These are phyloP conservation scores for Trichocomaceae sp. DNA, from an alignment of 2,329 filamentous ascomycete genomes.

Conservation along the genomic window DNA sequence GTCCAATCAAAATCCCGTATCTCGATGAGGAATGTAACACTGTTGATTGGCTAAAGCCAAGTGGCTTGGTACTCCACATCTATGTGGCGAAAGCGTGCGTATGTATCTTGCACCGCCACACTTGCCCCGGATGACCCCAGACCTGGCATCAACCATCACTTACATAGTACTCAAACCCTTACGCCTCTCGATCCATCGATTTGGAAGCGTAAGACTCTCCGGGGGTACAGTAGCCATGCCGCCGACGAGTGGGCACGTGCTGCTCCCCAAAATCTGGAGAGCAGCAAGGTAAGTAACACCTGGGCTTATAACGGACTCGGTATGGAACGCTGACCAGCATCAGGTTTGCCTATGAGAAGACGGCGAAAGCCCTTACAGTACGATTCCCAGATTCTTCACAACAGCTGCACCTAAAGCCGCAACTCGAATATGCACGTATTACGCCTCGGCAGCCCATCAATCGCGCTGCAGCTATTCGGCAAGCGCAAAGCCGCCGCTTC, in stretches of 20 bases:
- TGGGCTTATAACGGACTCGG: background rate
- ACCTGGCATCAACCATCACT: slow-evolving; percentile 15
- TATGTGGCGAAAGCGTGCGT: slow-evolving; percentile 9
- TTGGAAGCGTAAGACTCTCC: background rate
- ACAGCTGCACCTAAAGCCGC: slow-evolving; percentile 43
- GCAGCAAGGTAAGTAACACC: slow-evolving; percentile 38
- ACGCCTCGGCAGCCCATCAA: slow-evolving; percentile 54
- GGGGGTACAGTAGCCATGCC: slow-evolving; percentile 34
- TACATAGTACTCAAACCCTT: slow-evolving; percentile 6
- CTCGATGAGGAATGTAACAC: background rate
- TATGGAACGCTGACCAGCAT: background rate
- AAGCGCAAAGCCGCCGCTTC: slow-evolving; percentile 58
- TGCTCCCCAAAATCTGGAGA: slow-evolving; percentile 45
- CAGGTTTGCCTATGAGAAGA: slow-evolving; percentile 45
- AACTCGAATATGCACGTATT: slow-evolving; percentile 55
- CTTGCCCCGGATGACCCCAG: slow-evolving; percentile 18
- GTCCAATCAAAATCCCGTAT: background rate
- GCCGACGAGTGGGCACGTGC: slow-evolving; percentile 43
- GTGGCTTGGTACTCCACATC: background rate
- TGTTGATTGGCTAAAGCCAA: background rate
- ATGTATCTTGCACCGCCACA: slow-evolving; percentile 15
- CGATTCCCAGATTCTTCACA: slow-evolving; percentile 37
- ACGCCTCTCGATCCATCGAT: slow-evolving; percentile 13
- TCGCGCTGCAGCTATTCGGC: slow-evolving; percentile 56
- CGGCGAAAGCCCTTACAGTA: slow-evolving; percentile 36